Percentiles rank a stretch among this genome's conserved stretches.
Conservation (phyloP, 2,329 filamentous ascomycete genomes). For the Kalmusia sp. region DNA sequence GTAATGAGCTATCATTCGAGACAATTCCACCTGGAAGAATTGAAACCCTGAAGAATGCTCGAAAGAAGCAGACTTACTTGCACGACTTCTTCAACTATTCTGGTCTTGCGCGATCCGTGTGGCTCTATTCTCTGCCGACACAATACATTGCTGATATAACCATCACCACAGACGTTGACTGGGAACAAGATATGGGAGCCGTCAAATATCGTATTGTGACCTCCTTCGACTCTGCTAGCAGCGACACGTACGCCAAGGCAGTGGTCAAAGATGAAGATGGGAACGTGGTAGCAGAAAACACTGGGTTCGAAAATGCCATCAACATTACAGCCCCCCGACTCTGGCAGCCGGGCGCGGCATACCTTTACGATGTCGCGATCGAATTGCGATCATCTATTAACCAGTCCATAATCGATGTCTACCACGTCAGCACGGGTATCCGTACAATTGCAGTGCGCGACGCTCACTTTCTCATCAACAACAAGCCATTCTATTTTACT, state of each 20-base stretch:
- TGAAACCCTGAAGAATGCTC: constrained; percentile 2
- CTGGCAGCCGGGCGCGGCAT: constrained; percentile 15
- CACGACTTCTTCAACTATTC: constrained; percentile 22
- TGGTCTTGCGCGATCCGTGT: constrained; percentile 16
- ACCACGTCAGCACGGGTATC: constrained; percentile 12
- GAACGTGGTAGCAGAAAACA: neutral
- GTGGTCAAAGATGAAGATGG: neutral
- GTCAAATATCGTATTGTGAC: constrained; percentile 6
- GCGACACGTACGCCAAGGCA: neutral
- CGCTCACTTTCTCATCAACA: constrained; percentile 15
- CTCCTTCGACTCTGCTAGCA: neutral
- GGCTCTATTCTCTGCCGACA: constrained; percentile 15
- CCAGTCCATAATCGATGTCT: constrained; percentile 7
- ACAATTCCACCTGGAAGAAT: constrained; percentile 15
- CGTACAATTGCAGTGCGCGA: constrained; percentile 11
- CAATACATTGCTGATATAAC: constrained; percentile 10
- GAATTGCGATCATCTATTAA: neutral
- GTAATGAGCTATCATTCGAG: constrained; percentile 12
- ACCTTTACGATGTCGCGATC: constrained; percentile 11
- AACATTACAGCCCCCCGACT: constrained; percentile 5
- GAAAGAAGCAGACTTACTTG: constrained; percentile 12
- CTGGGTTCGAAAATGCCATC: neutral
- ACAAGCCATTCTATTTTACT: constrained; percentile 18
- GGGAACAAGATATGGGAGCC: neutral
- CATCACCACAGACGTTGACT: constrained; percentile 9